Conservation (phyloP, 2,329 filamentous ascomycete genomes). For the Lasiodiplodia citricola region DNA sequence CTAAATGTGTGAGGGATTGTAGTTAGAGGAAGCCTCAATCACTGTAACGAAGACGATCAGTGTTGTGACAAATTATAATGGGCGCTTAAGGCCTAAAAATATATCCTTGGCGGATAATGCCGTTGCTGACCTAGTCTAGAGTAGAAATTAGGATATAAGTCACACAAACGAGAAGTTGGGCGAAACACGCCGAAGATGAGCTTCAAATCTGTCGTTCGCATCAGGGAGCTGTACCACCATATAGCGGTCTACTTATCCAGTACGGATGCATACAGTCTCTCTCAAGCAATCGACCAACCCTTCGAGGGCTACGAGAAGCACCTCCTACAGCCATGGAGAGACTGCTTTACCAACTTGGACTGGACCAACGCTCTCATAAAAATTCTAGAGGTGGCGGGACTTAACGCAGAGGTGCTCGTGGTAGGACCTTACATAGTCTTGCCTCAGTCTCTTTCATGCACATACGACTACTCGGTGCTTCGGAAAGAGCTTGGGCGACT, state of each 20-base stretch:
- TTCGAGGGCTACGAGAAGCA: not conserved
- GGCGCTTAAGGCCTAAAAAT: no score
- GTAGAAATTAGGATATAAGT: no score
- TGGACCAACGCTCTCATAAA: not conserved
- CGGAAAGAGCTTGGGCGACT: not conserved
- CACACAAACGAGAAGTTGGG: no score
- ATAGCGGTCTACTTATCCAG: not conserved
- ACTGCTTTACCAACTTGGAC: not conserved
- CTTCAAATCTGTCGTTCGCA: not conserved
- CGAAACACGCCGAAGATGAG: not conserved
- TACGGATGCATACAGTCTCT: not conserved
- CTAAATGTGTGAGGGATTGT: no score
- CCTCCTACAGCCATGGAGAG: not conserved
- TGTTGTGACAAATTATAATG: no score
- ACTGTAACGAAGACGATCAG: no score
- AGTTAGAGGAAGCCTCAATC: no score
- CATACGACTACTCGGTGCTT: not conserved
- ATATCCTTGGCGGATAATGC: no score
- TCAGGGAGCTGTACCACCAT: not conserved
- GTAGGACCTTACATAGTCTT: not conserved
- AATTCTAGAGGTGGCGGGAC: not conserved
- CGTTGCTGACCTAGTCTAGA: no score
- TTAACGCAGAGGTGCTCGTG: not conserved
- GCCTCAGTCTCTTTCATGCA: not conserved
- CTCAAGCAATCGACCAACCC: not conserved